Conservation (phyloP, 306 rosid genomes). For the Cucumis hystrix region DNA sequence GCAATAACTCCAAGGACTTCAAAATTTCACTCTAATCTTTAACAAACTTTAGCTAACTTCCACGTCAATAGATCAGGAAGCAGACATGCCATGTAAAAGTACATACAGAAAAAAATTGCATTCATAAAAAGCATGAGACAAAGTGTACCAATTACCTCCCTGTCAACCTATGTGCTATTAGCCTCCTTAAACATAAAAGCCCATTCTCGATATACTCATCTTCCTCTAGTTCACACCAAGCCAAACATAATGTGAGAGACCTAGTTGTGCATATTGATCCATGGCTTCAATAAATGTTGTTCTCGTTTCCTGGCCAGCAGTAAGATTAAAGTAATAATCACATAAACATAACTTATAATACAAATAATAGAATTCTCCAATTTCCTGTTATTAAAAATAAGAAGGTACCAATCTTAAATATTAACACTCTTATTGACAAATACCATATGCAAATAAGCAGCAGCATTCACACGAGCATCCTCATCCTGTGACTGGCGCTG, state of each 20-base stretch:
- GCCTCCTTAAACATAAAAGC: slow-evolving; percentile 91
- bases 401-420: neutral
- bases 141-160: slow-evolving; percentile 61
- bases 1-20: too few relatives aligned
- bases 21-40: too few relatives aligned
- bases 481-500: too few relatives aligned
- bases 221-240: slow-evolving; percentile 78
- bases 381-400: neutral
- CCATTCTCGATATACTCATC: slow-evolving; percentile 85
- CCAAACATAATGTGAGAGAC: slow-evolving; percentile 77
- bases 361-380: neutral
- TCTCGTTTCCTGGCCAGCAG: slow-evolving; percentile 92
- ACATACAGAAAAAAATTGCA: neutral
- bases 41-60: too few relatives aligned
- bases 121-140: neutral
- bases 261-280: slow-evolving; percentile 87
- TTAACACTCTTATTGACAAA: too few relatives aligned
- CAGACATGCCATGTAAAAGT: neutral
- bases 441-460: too few relatives aligned
- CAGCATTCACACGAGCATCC: too few relatives aligned
- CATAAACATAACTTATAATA: neutral
- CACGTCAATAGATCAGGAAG: too few relatives aligned
- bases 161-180: slow-evolving; percentile 80
- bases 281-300: slow-evolving; percentile 73
- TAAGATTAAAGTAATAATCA: neutral